Evolutionary conservation across 164 flowering plant species (phyloP), one percentile per base, ranked within the genome.

Genomic region (Chimonanthus salicifolius): DNA sequence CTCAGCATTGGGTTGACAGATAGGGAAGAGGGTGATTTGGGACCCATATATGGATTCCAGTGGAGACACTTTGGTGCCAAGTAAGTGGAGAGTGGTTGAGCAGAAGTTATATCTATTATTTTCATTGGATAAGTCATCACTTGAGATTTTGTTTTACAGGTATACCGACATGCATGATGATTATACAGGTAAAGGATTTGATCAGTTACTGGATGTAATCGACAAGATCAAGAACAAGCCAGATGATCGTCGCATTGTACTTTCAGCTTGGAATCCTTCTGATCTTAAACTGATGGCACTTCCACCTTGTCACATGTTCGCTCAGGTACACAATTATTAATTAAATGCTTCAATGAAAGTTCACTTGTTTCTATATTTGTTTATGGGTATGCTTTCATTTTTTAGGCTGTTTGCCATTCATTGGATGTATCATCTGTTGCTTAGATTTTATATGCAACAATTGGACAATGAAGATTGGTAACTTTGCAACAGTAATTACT

Each of bases 21-120:
- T 21, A 85, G 97, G 76, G 98, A 92, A 83, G 98, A 91, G 76
- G 99, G 98, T 78, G 99, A 93, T 80, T 80, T 94, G 70, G 97
- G 98, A 71, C 98, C 97, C 54, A 79, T 94, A n/a, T 94, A 92
- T 83, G 98, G 97, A 44, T 95, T 95, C 65, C 98, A 93, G 80
- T 92, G 99, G 99, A 83, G 98, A 72, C 98, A 95, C 78, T 93
- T 88, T 83, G 99, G 98, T 72, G 99, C 99, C 64, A 91, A 87
- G 99, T 94, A 64, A 21, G 84, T 45, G 74, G 65, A 63, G 21
- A 10, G 11, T 2, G 16, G 4, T 67, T 4, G 8, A 21, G 47
- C 65, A 49, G 15, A 8, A 62, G 8, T 4, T 65, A 3, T 20
- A 16, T 58, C 4, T 66, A 5, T 33, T 51, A n/a, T 58, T 7